Evolutionary conservation across 2,329 filamentous ascomycete species (phyloP).

Genomic region (Magnaporthiopsis rhizophila): DNA sequence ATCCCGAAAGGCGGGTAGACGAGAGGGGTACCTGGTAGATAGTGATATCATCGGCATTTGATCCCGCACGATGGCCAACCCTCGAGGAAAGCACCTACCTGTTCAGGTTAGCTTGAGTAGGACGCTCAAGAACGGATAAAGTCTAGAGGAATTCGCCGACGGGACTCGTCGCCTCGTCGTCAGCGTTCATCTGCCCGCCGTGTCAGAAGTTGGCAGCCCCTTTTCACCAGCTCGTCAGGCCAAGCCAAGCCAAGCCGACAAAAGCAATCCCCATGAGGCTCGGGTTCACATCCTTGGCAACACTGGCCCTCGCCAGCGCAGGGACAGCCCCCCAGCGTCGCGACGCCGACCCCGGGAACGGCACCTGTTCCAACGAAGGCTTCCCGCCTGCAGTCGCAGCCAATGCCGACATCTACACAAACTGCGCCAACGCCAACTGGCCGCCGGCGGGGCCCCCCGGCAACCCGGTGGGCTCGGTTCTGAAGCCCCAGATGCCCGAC

Average conservation of each 20-base stretch:
- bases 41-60: neutral
- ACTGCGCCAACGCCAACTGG: slow-evolving; percentile 18
- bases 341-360: neutral
- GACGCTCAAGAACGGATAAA: neutral
- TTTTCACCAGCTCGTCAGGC: neutral
- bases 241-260: neutral
- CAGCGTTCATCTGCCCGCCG: neutral
- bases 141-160: too few relatives aligned
- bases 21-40: neutral
- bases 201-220: neutral
- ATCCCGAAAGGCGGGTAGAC: too few relatives aligned
- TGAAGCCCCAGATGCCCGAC: slow-evolving; percentile 17
- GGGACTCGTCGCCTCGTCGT: too few relatives aligned
- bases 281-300: neutral
- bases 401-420: neutral
- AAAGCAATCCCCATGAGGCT: neutral
- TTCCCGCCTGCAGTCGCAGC: neutral
- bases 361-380: neutral
- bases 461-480: slow-evolving; percentile 11
- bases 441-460: slow-evolving; percentile 9
- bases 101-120: neutral
- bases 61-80: neutral
- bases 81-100: too few relatives aligned
- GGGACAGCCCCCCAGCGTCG: too few relatives aligned
- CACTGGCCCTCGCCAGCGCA: neutral